Base-by-base conservation (phyloP, 768 basidiomycete species). In the Brasilioporus rufonigricans region DNA sequence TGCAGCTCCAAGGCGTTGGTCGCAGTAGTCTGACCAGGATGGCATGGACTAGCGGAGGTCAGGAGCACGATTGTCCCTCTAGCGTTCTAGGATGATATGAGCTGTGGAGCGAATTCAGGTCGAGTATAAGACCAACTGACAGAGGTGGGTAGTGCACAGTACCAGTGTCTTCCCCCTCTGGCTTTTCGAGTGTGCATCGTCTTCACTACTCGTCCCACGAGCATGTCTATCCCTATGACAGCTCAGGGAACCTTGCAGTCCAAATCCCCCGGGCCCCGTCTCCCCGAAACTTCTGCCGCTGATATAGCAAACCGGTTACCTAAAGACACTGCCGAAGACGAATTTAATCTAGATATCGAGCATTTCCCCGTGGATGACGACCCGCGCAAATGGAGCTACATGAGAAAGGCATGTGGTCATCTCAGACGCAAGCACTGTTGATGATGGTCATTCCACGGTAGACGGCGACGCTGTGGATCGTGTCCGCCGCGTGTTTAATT, bases 381-480 rank as follows among this genome's bases (percentile, higher is more conserved):
- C 66, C 86, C 86, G 13, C 77, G 84, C 47, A 63, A 71, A 55
- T 88, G 86, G 86, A 79, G 80, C 9, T 53, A 59, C 27, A 48
- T 76, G 32, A 77, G 81, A 60, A 87, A 88, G 76, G 85, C 81
- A 48, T 27, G 71, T 57, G 29, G 24, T 31, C 24, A 38, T 46
- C 23, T 46, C 11, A 12, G 26, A 11, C 14, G n/a, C 50, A n/a
- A 23, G 33, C 33, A 32, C 10, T 4, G 16, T 23, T 43, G 44
- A 48, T 35, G 27, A 48, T 29, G 26, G 49, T 16, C 44, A 44
- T 53, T 41, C 10, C 8, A 36, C 31, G 24, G 43, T 46, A 69
- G 71, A 61, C 56, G n/a, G 45, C 36, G 7, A 71, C 63, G 1
- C 36, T 71, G 24, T 71, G 62, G 57, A 67, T 70, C 23, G 52